phyloP scores from a whole-genome alignment of 2,329 filamentous ascomycete species.

The Aureobasidium sp. region DNA sequence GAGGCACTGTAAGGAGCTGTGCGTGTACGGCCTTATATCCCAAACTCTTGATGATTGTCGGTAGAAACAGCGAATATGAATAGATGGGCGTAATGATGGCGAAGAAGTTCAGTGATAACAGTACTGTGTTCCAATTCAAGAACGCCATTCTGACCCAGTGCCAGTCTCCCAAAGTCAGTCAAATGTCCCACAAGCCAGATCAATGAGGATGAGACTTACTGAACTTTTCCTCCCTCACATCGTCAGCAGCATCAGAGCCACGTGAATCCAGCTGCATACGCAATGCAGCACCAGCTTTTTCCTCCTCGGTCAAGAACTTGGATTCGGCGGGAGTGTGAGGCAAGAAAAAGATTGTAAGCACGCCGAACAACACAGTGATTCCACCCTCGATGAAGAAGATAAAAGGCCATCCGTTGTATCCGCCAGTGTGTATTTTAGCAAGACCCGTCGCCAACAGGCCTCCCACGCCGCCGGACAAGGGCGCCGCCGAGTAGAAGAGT shows the following conservation, averaged over 20 bases:
- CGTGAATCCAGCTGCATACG: slow-evolving; percentile 26
- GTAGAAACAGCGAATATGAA: slow-evolving; percentile 42
- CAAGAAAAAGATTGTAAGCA: slow-evolving; percentile 49
- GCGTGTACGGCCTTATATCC: slow-evolving; percentile 35
- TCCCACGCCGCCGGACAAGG: slow-evolving; percentile 32
- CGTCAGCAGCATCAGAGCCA: slow-evolving; percentile 18
- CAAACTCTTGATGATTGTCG: slow-evolving; percentile 39
- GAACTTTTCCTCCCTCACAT: slow-evolving; percentile 22
- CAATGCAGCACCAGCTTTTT: slow-evolving; percentile 22
- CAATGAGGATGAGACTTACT: not conserved
- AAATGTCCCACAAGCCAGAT: not conserved
- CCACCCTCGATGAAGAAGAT: slow-evolving; percentile 47
- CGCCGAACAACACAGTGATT: slow-evolving; percentile 49
- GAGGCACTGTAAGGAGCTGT: slow-evolving; percentile 35
- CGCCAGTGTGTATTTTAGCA: slow-evolving; percentile 32
- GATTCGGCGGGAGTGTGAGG: slow-evolving; percentile 48
- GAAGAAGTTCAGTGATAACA: slow-evolving; percentile 22
- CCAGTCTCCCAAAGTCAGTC: slow-evolving; percentile 16
- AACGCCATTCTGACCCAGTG: slow-evolving; percentile 22
- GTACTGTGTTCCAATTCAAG: slow-evolving; percentile 23
- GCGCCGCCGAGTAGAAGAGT: slow-evolving; percentile 32
- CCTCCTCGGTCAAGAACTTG: slow-evolving; percentile 26
- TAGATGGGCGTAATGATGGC: slow-evolving; percentile 29
- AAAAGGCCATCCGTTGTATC: slow-evolving; percentile 36
- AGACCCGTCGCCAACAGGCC: slow-evolving; percentile 38